Evolutionary conservation across 768 basidiomycete species (phyloP), one percentile per base, ranked within the genome.

Genomic region (Clitopilus hobsonii): DNA sequence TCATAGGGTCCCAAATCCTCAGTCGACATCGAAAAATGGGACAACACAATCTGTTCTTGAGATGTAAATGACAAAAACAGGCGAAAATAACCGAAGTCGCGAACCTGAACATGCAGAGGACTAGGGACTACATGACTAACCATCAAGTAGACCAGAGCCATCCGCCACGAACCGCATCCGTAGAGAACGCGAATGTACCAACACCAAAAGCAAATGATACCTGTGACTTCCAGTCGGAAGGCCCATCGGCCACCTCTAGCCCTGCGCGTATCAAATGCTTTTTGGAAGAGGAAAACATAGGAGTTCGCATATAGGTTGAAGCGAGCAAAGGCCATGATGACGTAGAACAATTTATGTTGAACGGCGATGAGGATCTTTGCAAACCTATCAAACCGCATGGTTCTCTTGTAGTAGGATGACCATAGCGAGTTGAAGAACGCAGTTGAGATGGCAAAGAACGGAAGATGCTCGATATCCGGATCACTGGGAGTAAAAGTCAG

Each of bases 1-100:
- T 99, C 97, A 25, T 74, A 73, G 1, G 92, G 91, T 11, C 95
- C 95, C 18, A 98, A 76, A 66, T 98, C 96, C 7, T 77, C 88
- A 1, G 94, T 95, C 11, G 96, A 94, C 76, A 94, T 93, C 49
- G 92, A 88, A 68, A 95, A 99, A 74, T 99, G 97, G 6, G 97
- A 99, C 24, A 98, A 83, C 1, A 98, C 95, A 62, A 99, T 98
- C 88, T 89, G n/a, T n/a, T n/a, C n/a, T n/a, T n/a, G n/a, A n/a
- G n/a, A n/a, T n/a, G n/a, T n/a, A 61, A 25, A 3, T 29, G 0
- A n/a, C 13, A 32, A 26, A 16, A 10, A 41, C 47, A 22, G 38
- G 38, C 16, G 54, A 45, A 29, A 29, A 25, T 5, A 13, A 51
- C 23, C 14, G 29, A 50, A 38, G 28, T 32, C 14, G 71, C 77